Evolutionary conservation across 1,284 basidiomycete species (phyloP).

Genomic region (Heliocybe sulcata): DNA sequence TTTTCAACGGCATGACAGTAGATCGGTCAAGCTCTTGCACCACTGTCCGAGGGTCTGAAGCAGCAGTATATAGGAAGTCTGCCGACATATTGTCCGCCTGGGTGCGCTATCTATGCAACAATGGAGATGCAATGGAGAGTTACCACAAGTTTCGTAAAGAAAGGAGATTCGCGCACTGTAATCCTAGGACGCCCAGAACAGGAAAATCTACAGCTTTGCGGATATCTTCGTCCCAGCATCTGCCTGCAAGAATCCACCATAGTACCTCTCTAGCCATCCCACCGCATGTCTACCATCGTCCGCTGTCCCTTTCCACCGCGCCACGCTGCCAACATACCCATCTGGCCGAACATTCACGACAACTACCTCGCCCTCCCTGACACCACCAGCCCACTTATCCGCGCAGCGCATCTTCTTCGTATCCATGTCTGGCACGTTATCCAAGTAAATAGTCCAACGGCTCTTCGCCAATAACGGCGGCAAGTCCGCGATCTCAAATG

Average conservation of each 20-base stretch:
- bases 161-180: not conserved
- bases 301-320: not conserved
- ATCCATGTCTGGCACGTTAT: not conserved
- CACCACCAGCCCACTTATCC: not conserved
- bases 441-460: not conserved
- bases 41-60: no score
- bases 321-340: not conserved
- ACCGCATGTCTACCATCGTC: not conserved
- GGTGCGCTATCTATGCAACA: not conserved
- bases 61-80: no score
- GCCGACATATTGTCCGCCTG: no score
- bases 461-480: not conserved
- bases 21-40: no score
- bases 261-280: not conserved
- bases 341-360: not conserved
- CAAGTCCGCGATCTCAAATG: not conserved
- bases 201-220: not conserved
- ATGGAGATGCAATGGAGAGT: not conserved
- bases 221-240: not conserved
- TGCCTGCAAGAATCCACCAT: not conserved
- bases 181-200: not conserved
- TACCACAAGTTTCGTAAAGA: no score
- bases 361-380: not conserved
- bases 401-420: not conserved
- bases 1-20: no score